Conservation (phyloP, 108 stramenopile genomes). For the Licmophora abbreviata region DNA sequence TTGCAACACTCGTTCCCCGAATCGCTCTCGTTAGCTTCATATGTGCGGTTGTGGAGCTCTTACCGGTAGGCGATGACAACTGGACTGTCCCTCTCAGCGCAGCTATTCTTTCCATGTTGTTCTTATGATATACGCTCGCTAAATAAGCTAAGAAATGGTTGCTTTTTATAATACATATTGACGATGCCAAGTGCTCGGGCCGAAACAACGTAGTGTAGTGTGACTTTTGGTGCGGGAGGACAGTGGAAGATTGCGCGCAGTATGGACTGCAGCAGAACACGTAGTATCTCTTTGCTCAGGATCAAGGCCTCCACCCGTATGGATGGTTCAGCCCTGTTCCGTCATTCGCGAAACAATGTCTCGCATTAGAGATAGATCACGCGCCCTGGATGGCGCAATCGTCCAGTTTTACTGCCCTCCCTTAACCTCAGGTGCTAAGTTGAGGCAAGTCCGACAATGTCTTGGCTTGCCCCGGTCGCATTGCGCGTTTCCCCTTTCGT, state of each 20-base stretch:
- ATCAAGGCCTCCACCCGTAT: slow-evolving; percentile 21
- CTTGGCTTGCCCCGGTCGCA: slow-evolving; percentile 81
- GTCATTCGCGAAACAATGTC: slow-evolving; percentile 24
- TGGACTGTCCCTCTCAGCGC: slow-evolving; percentile 66
- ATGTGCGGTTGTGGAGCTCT: slow-evolving; percentile 53
- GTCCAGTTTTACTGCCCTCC: slow-evolving; percentile 8
- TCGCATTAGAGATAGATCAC: background rate
- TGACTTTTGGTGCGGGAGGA: too few species aligned
- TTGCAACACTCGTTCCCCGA: slow-evolving; percentile 23
- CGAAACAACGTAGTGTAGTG: too few species aligned
- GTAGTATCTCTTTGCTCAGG: slow-evolving; percentile 21
- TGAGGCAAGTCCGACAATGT: slow-evolving; percentile 76
- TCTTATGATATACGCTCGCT: too few species aligned
- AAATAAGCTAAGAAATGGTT: too few species aligned
- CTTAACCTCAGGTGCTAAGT: slow-evolving; percentile 87
- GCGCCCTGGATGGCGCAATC: slow-evolving; percentile 1
- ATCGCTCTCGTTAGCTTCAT: slow-evolving; percentile 32
- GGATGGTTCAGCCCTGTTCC: slow-evolving; percentile 31
- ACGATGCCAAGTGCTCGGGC: too few species aligned
- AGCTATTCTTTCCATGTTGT: slow-evolving; percentile 31
- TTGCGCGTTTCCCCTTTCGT: slow-evolving; percentile 44
- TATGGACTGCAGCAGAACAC: too few species aligned
- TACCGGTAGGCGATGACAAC: slow-evolving; percentile 75
- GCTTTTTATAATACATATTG: too few species aligned
- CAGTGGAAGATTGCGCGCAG: too few species aligned